Base-by-base conservation (phyloP, 768 basidiomycete species). In the Daedaleopsis nitida region DNA sequence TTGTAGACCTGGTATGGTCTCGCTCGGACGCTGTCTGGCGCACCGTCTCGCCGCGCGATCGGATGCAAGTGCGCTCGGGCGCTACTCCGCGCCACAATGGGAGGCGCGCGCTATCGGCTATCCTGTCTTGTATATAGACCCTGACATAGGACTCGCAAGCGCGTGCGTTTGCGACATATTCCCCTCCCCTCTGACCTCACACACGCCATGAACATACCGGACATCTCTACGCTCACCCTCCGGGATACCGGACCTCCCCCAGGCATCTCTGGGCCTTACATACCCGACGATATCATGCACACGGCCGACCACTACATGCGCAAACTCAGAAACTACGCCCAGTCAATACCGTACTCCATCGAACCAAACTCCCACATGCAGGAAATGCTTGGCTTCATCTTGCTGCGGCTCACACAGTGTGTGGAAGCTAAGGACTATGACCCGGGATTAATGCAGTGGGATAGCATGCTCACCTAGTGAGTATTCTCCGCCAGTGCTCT, bases 341-440 rank as follows among this genome's bases (percentile, higher is more conserved):
- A 76, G 51, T 83, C 82, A 14, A 72, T 96, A 37, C 92, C 93
- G 1, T 94, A 94, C 72, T 79, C 85, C 17, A 83, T 89, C 59
- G 93, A 96, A 70, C 77, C 89, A 2, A 80, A 88, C 63, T 81
- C 84, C n/a, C 83, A 83, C 69, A 90, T 93, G 86, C 81, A 90
- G 72, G 78, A 83, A 59, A 77, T 92, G 69, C 81, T 96, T 51
- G 89, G 94, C 64, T 84, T 89, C 64, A 85, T 92, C 71, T 72
- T 88, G 63, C 65, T 84, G 66, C 83, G 88, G 42, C 78, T 94
- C 32, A 78, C 81, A 3, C 91, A 96, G 72, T 85, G 86, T 56
- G 77, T 92, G 21, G 83, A 89, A 63, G 91, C 92, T 4, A 86
- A 85, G 68, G 93, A 95, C 71, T 95, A 85, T 74, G 91, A 92